Evolutionary conservation across 2,329 filamentous ascomycete species (phyloP), one percentile per base, ranked within the genome.

Genomic region (Paracoccidioides lutzii): DNA sequence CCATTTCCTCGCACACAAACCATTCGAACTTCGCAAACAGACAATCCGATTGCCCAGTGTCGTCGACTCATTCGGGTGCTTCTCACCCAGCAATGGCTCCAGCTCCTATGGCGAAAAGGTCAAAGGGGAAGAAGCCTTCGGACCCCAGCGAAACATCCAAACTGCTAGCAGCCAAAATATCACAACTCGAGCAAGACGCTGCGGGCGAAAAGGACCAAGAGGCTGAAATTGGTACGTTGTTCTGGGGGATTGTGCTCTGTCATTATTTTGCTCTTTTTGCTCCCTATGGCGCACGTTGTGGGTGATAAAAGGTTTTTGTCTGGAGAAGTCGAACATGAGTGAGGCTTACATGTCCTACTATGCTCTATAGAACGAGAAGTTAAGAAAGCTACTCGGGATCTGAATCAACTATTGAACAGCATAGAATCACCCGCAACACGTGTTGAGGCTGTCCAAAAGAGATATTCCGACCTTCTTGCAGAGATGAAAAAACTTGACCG

Each of bases 401-500:
- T 98, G 50, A 84, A 88, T 62, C 87, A 88, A 64, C 83, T 94
- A 60, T 85, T 95, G 53, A 81, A 76, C 62, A 88, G 87, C 59
- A 93, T 95, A 72, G 91, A 96, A 79, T 89, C 88, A 63, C 88
- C 93, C 55, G 81, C 95, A 75, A 88, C 88, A 64, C 93, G 93
- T 67, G 88, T 97, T 62, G 91, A 97, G 55, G 82, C 88, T 52
- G 81, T 97, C 10, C 88, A 91, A 63, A 91, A 88, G 67, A 88
- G 90, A 65, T 96, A 93, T 62, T 90, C 88, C 59, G 90, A 97
- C 65, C 81, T 97, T 4, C 77, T 97, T 57, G 85, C 88, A 54
- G 90, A 96, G 58, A 95, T 97, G 89, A 95, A 96, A 72, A 85
- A 90, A 55, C 80, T 95, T 58, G 91, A 98, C 70, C 85, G 90